Percentiles rank a stretch among this genome's conserved stretches.
These are phyloP conservation scores for Strobilomyces echinocephalus DNA, from an alignment of 768 basidiomycete genomes.

Conservation along the genomic window DNA sequence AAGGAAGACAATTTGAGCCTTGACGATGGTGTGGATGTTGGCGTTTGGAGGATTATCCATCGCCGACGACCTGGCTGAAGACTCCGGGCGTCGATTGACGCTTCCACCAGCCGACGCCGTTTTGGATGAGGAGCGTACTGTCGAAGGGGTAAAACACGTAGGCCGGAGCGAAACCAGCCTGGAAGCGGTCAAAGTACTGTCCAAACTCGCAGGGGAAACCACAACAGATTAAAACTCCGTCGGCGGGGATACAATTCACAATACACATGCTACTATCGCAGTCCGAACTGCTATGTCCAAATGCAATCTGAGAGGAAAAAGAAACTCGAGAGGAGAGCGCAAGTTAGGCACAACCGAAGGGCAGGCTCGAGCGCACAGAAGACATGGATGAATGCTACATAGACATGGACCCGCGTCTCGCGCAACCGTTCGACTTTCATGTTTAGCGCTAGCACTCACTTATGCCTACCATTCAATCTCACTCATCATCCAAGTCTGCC, in stretches of 20 bases:
- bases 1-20: constrained; percentile 96
- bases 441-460: not conserved
- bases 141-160: constrained; percentile 33
- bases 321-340: too few species aligned
- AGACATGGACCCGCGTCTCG: too few species aligned
- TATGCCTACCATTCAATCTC: not conserved
- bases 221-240: constrained; percentile 18
- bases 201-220: constrained; percentile 14
- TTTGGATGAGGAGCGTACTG: constrained; percentile 37
- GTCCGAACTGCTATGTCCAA: not conserved
- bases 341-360: too few species aligned
- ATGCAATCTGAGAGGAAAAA: not conserved
- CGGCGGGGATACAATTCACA: constrained; percentile 13
- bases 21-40: constrained; percentile 89
- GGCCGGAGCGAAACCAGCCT: constrained; percentile 32
- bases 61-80: constrained; percentile 71
- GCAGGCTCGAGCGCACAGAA: too few species aligned
- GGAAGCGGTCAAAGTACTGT: constrained; percentile 15
- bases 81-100: constrained; percentile 66
- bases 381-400: too few species aligned
- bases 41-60: constrained; percentile 83
- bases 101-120: constrained; percentile 70
- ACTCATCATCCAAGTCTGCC: not conserved
- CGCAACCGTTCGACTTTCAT: not conserved
- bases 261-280: too few species aligned